Percentiles rank a stretch among this genome's conserved stretches.
Evolutionary conservation across 148 eudicot species (phyloP).

Genomic region (Amaranthus cruentus): DNA sequence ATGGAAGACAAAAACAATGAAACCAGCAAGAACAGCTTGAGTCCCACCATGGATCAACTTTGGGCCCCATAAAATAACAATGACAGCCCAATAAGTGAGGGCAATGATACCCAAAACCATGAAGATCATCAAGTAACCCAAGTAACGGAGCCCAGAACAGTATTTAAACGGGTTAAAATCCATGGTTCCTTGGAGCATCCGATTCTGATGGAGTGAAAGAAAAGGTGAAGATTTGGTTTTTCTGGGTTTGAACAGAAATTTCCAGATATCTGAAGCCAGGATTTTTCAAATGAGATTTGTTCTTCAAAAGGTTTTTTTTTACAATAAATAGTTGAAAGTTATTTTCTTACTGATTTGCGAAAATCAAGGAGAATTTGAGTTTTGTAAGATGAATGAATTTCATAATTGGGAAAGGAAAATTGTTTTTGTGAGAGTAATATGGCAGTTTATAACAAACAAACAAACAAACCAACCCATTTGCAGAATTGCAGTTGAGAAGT

Average conservation of each 20-base stretch:
- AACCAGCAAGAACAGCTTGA: conserved; percentile 32
- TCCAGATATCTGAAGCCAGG: conserved; percentile 47
- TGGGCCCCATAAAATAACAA: conserved; percentile 66
- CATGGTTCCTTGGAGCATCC: conserved; percentile 30
- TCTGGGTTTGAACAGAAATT: conserved; percentile 38
- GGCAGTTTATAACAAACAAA: too few species aligned
- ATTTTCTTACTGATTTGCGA: background rate
- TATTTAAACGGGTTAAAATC: conserved; percentile 62
- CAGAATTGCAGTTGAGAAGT: too few species aligned
- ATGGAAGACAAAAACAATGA: conserved; percentile 53
- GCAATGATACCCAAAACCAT: conserved; percentile 55
- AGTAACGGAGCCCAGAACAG: conserved; percentile 58
- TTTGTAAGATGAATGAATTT: too few species aligned
- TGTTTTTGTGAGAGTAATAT: too few species aligned
- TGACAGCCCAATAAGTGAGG: conserved; percentile 65
- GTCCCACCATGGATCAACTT: conserved; percentile 48
- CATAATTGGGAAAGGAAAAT: too few species aligned
- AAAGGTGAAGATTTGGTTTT: conserved; percentile 26
- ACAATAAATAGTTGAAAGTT: background rate
- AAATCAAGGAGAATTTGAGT: background rate
- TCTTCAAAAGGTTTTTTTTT: background rate
- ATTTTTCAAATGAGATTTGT: background rate
- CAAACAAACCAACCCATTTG: too few species aligned
- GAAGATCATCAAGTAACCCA: conserved; percentile 70
- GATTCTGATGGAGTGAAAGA: conserved; percentile 24